These are phyloP conservation scores for Euphorbia schlechtendalii DNA, from an alignment of 441 rosid genomes.

Conservation along the genomic window DNA sequence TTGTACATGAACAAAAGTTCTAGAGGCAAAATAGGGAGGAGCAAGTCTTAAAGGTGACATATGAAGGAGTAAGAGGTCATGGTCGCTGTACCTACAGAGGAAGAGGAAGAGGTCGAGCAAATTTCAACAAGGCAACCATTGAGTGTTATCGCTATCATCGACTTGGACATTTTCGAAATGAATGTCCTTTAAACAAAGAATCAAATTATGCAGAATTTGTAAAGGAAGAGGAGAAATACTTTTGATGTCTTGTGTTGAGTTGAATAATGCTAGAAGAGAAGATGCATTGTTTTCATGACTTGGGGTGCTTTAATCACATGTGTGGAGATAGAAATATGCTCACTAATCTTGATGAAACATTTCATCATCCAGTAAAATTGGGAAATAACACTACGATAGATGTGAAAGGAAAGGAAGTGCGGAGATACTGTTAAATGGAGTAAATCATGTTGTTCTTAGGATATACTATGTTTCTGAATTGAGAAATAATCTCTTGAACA, in stretches of 20 bases:
- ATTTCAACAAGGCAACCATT: no score
- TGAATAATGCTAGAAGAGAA: neutral
- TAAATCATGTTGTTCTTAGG: neutral
- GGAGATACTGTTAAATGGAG: neutral
- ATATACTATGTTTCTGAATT: neutral
- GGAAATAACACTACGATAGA: neutral
- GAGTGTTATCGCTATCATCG: no score
- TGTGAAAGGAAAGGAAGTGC: neutral
- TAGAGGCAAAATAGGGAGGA: no score
- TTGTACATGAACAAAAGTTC: no score
- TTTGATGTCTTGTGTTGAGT: neutral
- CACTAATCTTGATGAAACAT: neutral
- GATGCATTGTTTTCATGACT: neutral
- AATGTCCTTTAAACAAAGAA: no score
- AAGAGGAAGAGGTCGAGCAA: no score
- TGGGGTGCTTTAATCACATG: neutral
- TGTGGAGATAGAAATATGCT: neutral
- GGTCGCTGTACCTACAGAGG: no score
- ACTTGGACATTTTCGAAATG: no score
- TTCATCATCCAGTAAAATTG: neutral
- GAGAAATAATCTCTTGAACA: constrained; percentile 2
- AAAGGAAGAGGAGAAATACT: neutral
- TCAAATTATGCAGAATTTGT: no score
- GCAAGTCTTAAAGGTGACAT: no score
- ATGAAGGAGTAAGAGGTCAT: no score